phyloP scores from a whole-genome alignment of 345 rosid species.

The Dipteronia sinensis region DNA sequence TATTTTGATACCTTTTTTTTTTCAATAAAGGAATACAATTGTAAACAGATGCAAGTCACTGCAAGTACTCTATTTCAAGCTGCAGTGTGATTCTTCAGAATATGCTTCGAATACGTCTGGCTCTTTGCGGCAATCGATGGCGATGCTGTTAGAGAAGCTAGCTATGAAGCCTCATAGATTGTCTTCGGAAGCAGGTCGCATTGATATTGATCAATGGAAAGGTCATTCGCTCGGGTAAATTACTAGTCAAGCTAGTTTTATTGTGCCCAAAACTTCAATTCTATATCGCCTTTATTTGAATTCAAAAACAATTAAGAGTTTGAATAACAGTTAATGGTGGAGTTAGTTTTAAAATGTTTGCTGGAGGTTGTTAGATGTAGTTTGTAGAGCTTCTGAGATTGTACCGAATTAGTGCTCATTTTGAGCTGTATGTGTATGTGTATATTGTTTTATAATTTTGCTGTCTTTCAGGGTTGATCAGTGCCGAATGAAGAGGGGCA shows the following conservation, averaged over 20 bases:
- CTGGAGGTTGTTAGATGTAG: too few relatives aligned
- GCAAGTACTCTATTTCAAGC: conserved; percentile 53
- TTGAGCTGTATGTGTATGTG: too few relatives aligned
- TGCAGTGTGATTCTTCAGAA: conserved; percentile 23
- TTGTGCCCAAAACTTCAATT: background rate
- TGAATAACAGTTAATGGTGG: too few relatives aligned
- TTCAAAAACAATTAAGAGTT: too few relatives aligned
- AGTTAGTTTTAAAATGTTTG: too few relatives aligned
- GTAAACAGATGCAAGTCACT: conserved; percentile 57
- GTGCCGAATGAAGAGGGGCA: conserved; percentile 85
- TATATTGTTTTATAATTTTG: too few relatives aligned
- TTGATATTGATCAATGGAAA: conserved; percentile 73
- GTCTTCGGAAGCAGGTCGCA: conserved; percentile 47
- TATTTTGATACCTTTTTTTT: conserved; percentile 2
- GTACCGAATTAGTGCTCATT: too few relatives aligned
- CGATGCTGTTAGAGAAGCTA: conserved; percentile 46
- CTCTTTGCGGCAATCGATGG: conserved; percentile 40
- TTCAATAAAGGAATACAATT: conserved; percentile 49
- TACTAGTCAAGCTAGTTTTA: background rate
- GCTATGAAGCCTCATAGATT: conserved; percentile 67
- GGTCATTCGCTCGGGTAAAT: conserved; percentile 71
- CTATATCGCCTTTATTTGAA: background rate
- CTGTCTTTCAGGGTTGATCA: conserved; percentile 55
- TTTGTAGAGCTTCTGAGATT: too few relatives aligned
- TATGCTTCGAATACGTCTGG: conserved; percentile 26